phyloP scores from a whole-genome alignment of 495 filamentous ascomycete species.

The Daldinia grandis region DNA sequence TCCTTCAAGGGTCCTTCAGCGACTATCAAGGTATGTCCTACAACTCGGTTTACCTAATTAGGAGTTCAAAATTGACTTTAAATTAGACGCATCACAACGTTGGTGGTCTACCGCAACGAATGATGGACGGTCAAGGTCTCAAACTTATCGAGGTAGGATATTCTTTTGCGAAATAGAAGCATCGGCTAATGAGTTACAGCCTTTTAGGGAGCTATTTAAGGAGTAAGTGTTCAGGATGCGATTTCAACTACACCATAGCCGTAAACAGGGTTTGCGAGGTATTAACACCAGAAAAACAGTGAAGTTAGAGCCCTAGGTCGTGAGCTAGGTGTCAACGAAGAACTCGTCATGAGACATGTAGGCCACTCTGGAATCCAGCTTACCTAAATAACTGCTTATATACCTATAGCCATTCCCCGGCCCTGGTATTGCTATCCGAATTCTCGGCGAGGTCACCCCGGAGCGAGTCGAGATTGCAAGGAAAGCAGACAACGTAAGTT shows the following conservation, averaged over 20 bases:
- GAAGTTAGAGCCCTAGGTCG: conserved; percentile 83
- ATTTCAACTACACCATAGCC: not conserved
- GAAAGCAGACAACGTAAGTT: conserved; percentile 71
- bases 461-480: conserved; percentile 83
- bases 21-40: conserved; percentile 72
- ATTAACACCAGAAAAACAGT: conserved; percentile 68
- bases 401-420: conserved; percentile 45
- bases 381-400: not conserved
- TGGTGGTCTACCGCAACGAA: conserved; percentile 70
- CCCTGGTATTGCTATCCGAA: conserved; percentile 88
- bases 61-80: not conserved
- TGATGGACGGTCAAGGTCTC: conserved; percentile 65
- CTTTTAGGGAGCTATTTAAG: conserved; percentile 38
- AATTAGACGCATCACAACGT: conserved; percentile 76
- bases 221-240: conserved; percentile 22
- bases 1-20: conserved; percentile 82
- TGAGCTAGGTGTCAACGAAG: conserved; percentile 76
- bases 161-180: too few species aligned
- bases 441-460: conserved; percentile 86
- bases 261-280: not conserved
- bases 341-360: conserved; percentile 79
- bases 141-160: conserved; percentile 69
- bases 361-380: conserved; percentile 55
- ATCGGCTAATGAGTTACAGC: conserved; percentile 5
- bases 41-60: not conserved